phyloP scores from a whole-genome alignment of 1,139 yeast genomes.

The Yamadazyma siamensis region DNA sequence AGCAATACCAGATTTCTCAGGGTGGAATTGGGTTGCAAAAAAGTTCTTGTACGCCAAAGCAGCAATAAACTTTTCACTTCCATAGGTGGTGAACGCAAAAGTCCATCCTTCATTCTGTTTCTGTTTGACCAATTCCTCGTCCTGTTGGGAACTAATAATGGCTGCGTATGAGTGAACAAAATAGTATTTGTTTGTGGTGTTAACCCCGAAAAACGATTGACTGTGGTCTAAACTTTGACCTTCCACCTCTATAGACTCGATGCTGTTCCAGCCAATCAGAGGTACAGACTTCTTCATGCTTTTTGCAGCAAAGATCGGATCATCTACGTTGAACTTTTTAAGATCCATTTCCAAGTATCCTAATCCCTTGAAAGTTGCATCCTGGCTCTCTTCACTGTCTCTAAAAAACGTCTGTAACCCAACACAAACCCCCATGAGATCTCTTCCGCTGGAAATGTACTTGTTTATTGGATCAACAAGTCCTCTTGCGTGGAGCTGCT shows the following conservation, averaged over 20 bases:
- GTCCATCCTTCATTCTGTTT: slow-evolving; percentile 65
- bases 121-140: slow-evolving; percentile 25
- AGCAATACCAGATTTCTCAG: slow-evolving; percentile 91
- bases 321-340: slow-evolving; percentile 54
- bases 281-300: slow-evolving; percentile 71
- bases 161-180: slow-evolving; percentile 95
- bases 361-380: slow-evolving; percentile 48
- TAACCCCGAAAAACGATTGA: slow-evolving; percentile 13
- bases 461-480: slow-evolving; percentile 62
- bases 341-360: slow-evolving; percentile 50
- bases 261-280: slow-evolving; percentile 88
- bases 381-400: slow-evolving; percentile 72
- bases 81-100: slow-evolving; percentile 69
- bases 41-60: slow-evolving; percentile 73
- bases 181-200: slow-evolving; percentile 70
- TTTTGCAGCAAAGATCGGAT: slow-evolving; percentile 21
- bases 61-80: slow-evolving; percentile 79
- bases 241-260: slow-evolving; percentile 16
- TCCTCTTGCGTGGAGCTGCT: slow-evolving; percentile 57
- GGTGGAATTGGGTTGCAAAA: slow-evolving; percentile 96
- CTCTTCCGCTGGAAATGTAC: slow-evolving; percentile 70
- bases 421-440: slow-evolving; percentile 95
- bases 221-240: slow-evolving; percentile 6
- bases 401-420: slow-evolving; percentile 83
- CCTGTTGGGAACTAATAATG: slow-evolving; percentile 37